A percentile compares a stretch with the other conserved stretches of the same genome.
These are phyloP conservation scores for Aspergillus versicolor DNA, from an alignment of 2,329 filamentous ascomycete genomes.

Conservation along the genomic window DNA sequence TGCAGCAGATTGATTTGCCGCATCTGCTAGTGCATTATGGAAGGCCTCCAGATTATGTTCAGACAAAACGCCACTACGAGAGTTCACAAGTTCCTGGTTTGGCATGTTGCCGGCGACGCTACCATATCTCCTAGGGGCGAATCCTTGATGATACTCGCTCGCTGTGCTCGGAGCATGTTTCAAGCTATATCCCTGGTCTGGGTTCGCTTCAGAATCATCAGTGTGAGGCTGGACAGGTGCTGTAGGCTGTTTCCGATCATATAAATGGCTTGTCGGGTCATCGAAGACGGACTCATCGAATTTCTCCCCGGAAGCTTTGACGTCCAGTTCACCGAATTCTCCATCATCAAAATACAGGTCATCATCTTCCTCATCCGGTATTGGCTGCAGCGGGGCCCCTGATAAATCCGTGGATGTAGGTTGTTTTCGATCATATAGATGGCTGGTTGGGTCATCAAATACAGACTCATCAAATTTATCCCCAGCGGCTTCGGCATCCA, in stretches of 20 bases:
- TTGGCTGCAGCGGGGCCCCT: slow-evolving; percentile 5
- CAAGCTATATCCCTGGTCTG: slow-evolving; percentile 20
- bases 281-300: slow-evolving; percentile 53
- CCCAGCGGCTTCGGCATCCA: slow-evolving; percentile 32
- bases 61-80: slow-evolving; percentile 43
- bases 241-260: slow-evolving; percentile 35
- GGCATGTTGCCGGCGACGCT: slow-evolving; percentile 27
- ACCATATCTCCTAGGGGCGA: slow-evolving; percentile 22
- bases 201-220: slow-evolving; percentile 11
- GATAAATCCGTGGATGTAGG: slow-evolving; percentile 3
- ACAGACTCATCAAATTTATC: slow-evolving; percentile 48
- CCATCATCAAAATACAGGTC: slow-evolving; percentile 51
- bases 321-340: slow-evolving; percentile 42
- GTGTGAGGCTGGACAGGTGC: slow-evolving; percentile 15
- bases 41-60: slow-evolving; percentile 67
- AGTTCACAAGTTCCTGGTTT: slow-evolving; percentile 36
- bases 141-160: slow-evolving; percentile 29
- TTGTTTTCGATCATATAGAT: slow-evolving; percentile 42
- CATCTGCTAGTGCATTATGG: slow-evolving; percentile 79
- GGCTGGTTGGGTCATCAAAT: slow-evolving; percentile 48
- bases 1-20: slow-evolving; percentile 72
- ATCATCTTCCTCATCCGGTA: slow-evolving; percentile 38
- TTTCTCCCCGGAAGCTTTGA: slow-evolving; percentile 29
- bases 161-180: slow-evolving; percentile 37
- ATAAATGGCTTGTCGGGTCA: slow-evolving; percentile 46